phyloP scores from a whole-genome alignment of 768 basidiomycete species.

The Serendipita sp. region DNA sequence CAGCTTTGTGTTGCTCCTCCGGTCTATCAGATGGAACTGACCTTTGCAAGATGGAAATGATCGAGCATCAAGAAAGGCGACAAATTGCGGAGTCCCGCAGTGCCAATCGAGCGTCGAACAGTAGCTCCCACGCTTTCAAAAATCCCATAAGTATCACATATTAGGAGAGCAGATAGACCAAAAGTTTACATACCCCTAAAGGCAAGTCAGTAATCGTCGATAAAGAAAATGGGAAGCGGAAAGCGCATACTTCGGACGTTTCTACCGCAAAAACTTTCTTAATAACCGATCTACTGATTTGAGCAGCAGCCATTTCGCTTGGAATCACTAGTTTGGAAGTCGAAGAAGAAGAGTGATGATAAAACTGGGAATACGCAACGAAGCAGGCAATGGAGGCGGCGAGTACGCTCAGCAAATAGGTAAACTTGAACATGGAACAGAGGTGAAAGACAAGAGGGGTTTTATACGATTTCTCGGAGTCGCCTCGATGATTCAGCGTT shows the following conservation, averaged over 20 bases:
- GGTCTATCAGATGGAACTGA: background rate
- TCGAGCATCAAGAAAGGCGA: conserved; percentile 73
- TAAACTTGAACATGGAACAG: background rate
- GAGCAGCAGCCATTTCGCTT: background rate
- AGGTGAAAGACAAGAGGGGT: background rate
- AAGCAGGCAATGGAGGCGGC: background rate
- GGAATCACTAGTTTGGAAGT: background rate
- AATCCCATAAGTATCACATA: background rate
- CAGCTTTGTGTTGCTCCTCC: background rate
- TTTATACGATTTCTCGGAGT: background rate
- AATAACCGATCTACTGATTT: conserved; percentile 34
- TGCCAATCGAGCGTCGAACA: conserved; percentile 79
- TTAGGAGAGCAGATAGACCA: too few relatives aligned
- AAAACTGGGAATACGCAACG: background rate
- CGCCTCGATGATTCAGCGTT: conserved; percentile 1
- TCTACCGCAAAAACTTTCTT: conserved; percentile 69
- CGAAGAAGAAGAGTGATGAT: too few relatives aligned
- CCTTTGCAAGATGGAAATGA: background rate
- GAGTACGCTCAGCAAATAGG: background rate
- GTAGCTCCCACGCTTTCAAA: conserved; percentile 51
- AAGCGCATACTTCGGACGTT: conserved; percentile 40
- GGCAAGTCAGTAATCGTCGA: conserved; percentile 16
- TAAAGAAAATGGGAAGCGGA: conserved; percentile 15
- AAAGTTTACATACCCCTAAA: background rate
- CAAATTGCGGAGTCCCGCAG: conserved; percentile 54